These are phyloP conservation scores for Hypseocharis bilobata DNA, from an alignment of 441 rosid species.

Conservation along the genomic window DNA sequence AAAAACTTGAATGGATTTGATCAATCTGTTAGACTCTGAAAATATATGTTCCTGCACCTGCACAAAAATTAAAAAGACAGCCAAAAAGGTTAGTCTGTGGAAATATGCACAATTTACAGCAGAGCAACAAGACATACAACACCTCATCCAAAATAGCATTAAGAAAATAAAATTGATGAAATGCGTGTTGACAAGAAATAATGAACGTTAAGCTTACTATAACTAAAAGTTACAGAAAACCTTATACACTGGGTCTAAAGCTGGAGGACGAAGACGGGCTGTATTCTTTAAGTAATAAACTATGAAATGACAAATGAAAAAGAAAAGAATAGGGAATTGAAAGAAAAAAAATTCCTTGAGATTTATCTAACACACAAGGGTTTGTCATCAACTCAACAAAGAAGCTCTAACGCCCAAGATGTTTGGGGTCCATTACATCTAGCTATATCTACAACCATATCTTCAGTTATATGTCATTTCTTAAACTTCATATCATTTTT, in stretches of 20 bases:
- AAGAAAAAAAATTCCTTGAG: not conserved
- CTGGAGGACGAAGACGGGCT: not conserved
- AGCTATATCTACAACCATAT: no score
- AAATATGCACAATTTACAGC: not conserved
- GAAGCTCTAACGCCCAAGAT: not conserved
- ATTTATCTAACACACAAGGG: not conserved
- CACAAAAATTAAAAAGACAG: slow-evolving; percentile 19
- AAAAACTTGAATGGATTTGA: slow-evolving; percentile 79
- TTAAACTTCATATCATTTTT: no score
- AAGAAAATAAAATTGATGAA: no score
- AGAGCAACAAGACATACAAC: not conserved
- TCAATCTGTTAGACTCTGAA: slow-evolving; percentile 55
- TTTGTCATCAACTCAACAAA: not conserved
- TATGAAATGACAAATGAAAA: not conserved
- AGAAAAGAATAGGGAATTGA: not conserved
- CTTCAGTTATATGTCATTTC: not conserved
- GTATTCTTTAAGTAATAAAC: not conserved
- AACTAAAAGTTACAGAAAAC: not conserved
- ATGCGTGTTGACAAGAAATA: not conserved
- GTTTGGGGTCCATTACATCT: not conserved
- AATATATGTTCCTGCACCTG: slow-evolving; percentile 80
- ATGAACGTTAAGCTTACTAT: not conserved
- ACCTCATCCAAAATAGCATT: not conserved
- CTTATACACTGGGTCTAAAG: not conserved
- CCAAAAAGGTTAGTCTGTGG: slow-evolving; percentile 1